Percentiles rank a stretch among this genome's conserved stretches.
phyloP scores from a whole-genome alignment of 2,329 filamentous ascomycete species.

The Fusarium fracticaudum region DNA sequence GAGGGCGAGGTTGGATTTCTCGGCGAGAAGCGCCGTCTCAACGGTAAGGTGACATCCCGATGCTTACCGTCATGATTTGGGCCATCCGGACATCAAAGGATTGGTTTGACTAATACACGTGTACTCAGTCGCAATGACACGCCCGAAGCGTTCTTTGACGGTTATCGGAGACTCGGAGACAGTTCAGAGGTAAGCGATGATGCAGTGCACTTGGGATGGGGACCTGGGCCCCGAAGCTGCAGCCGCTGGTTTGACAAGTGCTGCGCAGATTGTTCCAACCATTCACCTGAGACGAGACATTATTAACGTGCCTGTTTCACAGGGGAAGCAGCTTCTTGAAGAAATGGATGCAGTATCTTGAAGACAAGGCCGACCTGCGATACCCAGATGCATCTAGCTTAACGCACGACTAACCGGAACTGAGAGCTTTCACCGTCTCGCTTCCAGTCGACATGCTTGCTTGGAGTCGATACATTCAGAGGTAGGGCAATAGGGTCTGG shows the following conservation, averaged over 20 bases:
- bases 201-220: conserved; percentile 3
- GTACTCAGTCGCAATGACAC: conserved; percentile 94
- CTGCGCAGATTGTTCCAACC: conserved; percentile 32
- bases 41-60: conserved; percentile 69
- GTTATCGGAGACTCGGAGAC: conserved; percentile 96
- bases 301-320: conserved; percentile 32
- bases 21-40: conserved; percentile 88
- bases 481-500: neutral
- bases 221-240: conserved; percentile 12
- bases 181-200: conserved; percentile 77
- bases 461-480: neutral
- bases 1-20: conserved; percentile 92
- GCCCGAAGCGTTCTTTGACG: conserved; percentile 88
- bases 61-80: neutral
- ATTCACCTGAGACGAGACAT: conserved; percentile 34
- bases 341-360: conserved; percentile 89
- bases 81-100: conserved; percentile 1
- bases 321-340: conserved; percentile 89
- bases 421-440: neutral
- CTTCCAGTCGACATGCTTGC: neutral
- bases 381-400: conserved; percentile 76
- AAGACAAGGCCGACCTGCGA: conserved; percentile 88
- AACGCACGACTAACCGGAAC: conserved; percentile 23
- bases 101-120: conserved; percentile 32
- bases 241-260: conserved; percentile 21